Evolutionary conservation across 2,329 filamentous ascomycete species (phyloP), one percentile per base, ranked within the genome.

Genomic region (Colletotrichum chlorophyti): DNA sequence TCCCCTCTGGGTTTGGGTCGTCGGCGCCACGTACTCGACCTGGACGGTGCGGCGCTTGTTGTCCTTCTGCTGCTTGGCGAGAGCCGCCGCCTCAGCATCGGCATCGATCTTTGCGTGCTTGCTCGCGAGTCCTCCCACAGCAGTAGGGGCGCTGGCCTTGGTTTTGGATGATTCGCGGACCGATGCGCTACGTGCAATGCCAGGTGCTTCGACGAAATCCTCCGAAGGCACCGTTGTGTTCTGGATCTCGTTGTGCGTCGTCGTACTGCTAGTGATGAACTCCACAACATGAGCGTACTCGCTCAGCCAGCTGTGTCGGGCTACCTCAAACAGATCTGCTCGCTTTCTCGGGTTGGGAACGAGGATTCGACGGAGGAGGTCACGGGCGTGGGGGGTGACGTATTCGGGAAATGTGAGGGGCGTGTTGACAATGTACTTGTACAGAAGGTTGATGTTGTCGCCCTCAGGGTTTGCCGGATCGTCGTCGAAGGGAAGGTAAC

Each of bases 391-490:
- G 7, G 95, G 95, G 7, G 95, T 97, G 65, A 99, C 95, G 72
- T 98, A 98, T 87, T 99, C 95, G 61, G 95, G 95, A 73, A 99
- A 99, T 4, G 94, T 98, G 37, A 99, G 84, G 31, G 94, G 93
- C 1, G 95, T 99, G 53, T 92, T 96, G 59, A 97, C 94, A 67
- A 99, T 99, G 76, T 99, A 99, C 78, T 98, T 98, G 83, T 99
- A 99, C 24, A 99, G 82, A 10, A 99, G 83, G 72, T 99, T 99
- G 79, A 99, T 99, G 72, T 99, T 99, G 74, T 99, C 95, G 65
- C 95, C 95, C 75, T 99, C 95, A 3, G 95, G 95, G 70, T 99
- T 99, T 41, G 93, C 95, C 63, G 95, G 95, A 69, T 99, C 95
- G 71, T 99, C 95, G 68, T 99, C 95, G 69, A 99, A 99, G 3